phyloP scores from a whole-genome alignment of 352 stramenopile species.

The Globisporangium yorkense region DNA sequence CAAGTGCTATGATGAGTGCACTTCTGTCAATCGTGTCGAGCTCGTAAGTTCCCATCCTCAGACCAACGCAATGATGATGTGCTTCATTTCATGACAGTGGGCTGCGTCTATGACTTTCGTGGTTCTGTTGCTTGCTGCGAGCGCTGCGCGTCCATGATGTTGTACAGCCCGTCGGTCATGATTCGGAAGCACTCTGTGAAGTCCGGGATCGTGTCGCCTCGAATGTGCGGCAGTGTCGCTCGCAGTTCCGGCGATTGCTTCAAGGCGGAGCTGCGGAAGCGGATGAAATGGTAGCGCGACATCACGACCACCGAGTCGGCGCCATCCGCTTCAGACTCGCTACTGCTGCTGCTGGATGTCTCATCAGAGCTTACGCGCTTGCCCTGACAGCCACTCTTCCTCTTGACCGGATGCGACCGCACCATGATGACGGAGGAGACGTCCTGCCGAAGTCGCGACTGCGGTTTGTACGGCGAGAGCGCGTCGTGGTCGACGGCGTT shows the following conservation, averaged over 20 bases:
- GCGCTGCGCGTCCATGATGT: neutral
- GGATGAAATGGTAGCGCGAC: neutral
- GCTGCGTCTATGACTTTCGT: neutral
- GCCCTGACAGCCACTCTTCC: neutral
- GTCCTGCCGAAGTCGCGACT: conserved; percentile 3
- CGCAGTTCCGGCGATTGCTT: neutral
- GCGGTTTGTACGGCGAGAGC: neutral
- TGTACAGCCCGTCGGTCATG: neutral
- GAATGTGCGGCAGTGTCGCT: neutral
- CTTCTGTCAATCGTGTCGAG: too few species aligned
- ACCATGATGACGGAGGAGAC: neutral
- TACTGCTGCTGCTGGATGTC: neutral
- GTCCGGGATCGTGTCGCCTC: neutral
- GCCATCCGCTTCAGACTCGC: neutral
- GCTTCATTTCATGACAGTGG: too few species aligned
- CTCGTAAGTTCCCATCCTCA: too few species aligned
- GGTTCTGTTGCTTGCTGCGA: neutral
- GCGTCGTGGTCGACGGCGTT: conserved; percentile 2
- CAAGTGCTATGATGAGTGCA: too few species aligned
- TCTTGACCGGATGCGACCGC: neutral
- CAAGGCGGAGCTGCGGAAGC: neutral
- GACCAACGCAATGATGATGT: too few species aligned
- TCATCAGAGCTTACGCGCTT: too few species aligned
- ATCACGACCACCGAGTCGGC: neutral
- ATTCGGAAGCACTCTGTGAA: neutral